These are phyloP conservation scores for Suillus fuscotomentosus DNA, from an alignment of 768 basidiomycete genomes.

Conservation along the genomic window DNA sequence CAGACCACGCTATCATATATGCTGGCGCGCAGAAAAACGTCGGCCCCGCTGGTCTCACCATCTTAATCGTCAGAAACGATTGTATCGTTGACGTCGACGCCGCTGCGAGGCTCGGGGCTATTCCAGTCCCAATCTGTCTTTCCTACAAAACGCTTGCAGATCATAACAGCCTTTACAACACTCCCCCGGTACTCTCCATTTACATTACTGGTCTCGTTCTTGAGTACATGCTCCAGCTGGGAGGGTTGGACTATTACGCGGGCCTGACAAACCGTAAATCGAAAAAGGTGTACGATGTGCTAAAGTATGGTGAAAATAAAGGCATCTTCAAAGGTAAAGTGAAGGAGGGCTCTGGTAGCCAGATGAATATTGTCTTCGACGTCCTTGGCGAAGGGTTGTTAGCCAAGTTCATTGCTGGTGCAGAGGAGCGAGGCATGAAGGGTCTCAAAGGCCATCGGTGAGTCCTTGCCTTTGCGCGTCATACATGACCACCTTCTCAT, in stretches of 20 bases:
- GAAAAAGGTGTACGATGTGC: slow-evolving; percentile 67
- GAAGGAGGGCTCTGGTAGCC: slow-evolving; percentile 72
- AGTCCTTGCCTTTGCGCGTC: slow-evolving; percentile 27
- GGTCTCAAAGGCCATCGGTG: slow-evolving; percentile 92
- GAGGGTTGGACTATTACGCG: slow-evolving; percentile 67
- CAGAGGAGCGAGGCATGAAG: slow-evolving; percentile 76
- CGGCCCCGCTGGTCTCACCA: slow-evolving; percentile 89
- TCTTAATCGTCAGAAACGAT: slow-evolving; percentile 94
- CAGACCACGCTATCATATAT: slow-evolving; percentile 91
- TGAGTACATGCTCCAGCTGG: slow-evolving; percentile 59
- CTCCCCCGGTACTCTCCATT: slow-evolving; percentile 87
- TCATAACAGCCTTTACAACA: slow-evolving; percentile 82
- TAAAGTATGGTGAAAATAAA: slow-evolving; percentile 68
- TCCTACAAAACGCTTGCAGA: slow-evolving; percentile 84
- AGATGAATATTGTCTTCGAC: slow-evolving; percentile 95
- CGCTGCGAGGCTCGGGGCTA: slow-evolving; percentile 68
- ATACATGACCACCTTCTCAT: neutral
- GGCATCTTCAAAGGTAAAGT: slow-evolving; percentile 77
- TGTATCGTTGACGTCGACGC: slow-evolving; percentile 88
- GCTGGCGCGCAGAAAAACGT: slow-evolving; percentile 99
- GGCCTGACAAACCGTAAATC: slow-evolving; percentile 70
- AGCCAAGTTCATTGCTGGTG: slow-evolving; percentile 75
- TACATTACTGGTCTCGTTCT: slow-evolving; percentile 90
- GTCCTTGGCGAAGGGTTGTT: slow-evolving; percentile 71
- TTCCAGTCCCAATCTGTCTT: slow-evolving; percentile 73